phyloP scores from a whole-genome alignment of 495 filamentous ascomycete genomes.

The Penicillium waksmanii region DNA sequence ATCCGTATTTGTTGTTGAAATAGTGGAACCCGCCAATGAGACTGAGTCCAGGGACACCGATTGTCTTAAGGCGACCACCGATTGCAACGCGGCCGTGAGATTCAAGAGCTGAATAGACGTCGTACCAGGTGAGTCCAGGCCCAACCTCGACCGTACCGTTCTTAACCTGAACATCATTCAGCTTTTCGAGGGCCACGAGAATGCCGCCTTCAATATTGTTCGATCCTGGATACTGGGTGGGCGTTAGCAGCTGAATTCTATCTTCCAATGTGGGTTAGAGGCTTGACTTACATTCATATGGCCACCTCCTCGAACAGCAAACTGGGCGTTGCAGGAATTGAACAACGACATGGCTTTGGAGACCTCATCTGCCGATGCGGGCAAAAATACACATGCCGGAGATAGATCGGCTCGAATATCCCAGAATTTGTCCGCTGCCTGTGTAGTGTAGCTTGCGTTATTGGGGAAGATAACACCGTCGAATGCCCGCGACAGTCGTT shows the following conservation, averaged over 20 bases:
- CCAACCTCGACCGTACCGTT: constrained; percentile 33
- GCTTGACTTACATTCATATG: constrained; percentile 33
- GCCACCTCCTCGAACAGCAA: constrained; percentile 44
- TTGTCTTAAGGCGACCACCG: constrained; percentile 41
- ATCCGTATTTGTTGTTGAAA: constrained; percentile 46
- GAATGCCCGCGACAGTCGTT: constrained; percentile 17
- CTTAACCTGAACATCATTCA: constrained; percentile 23
- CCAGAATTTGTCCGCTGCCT: constrained; percentile 26
- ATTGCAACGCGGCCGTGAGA: constrained; percentile 35
- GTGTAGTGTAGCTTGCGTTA: constrained; percentile 19
- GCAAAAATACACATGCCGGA: constrained; percentile 40
- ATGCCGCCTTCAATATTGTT: constrained; percentile 38
- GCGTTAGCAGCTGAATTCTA: not conserved
- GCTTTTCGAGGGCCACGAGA: constrained; percentile 22
- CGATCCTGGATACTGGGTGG: constrained; percentile 29
- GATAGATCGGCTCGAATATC: constrained; percentile 33
- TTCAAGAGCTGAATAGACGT: constrained; percentile 44
- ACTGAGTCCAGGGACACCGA: constrained; percentile 45
- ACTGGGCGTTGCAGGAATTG: constrained; percentile 27
- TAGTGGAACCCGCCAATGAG: constrained; percentile 44
- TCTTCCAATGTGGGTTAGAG: no score
- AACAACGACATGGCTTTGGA: constrained; percentile 26
- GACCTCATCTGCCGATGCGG: constrained; percentile 31
- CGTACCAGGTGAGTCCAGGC: constrained; percentile 43
- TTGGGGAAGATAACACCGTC: constrained; percentile 16